Evolutionary conservation across 768 basidiomycete genomes (phyloP).

Genomic region (Dacryopinax spathularia): DNA sequence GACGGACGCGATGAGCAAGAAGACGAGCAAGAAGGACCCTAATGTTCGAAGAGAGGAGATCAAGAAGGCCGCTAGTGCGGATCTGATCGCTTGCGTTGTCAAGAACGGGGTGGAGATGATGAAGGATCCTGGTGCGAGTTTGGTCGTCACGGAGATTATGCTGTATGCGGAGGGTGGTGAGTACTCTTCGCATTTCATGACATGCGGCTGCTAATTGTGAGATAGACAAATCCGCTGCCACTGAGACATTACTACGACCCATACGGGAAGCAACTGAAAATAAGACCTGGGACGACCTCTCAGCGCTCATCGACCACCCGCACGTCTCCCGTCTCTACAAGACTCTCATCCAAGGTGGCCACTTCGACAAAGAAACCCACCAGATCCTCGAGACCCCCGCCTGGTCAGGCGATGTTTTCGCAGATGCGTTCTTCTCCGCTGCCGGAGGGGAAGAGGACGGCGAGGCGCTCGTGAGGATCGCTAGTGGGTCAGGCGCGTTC

Average conservation of each 20-base stretch:
- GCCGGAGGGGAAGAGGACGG: constrained; percentile 30
- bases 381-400: constrained; percentile 36
- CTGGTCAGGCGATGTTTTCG: constrained; percentile 51
- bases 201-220: neutral
- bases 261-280: constrained; percentile 41
- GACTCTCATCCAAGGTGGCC: constrained; percentile 77
- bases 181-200: constrained; percentile 17
- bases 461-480: constrained; percentile 41
- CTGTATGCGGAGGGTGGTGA: constrained; percentile 72
- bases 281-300: constrained; percentile 16
- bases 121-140: constrained; percentile 63
- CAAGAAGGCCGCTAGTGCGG: constrained; percentile 55
- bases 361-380: constrained; percentile 53
- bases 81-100: constrained; percentile 54
- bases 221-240: constrained; percentile 56
- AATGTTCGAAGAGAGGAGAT: constrained; percentile 54
- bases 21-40: constrained; percentile 74
- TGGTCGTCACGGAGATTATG: constrained; percentile 70
- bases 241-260: constrained; percentile 43
- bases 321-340: constrained; percentile 79
- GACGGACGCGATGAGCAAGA: constrained; percentile 50
- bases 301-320: constrained; percentile 66
- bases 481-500: constrained; percentile 50
- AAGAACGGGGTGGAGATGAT: constrained; percentile 47
- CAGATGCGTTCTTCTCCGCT: constrained; percentile 37